Evolutionary conservation across 75 land plant species (phyloP), one percentile per base, ranked within the genome.

Genomic region (Ceratopteris richardii): DNA sequence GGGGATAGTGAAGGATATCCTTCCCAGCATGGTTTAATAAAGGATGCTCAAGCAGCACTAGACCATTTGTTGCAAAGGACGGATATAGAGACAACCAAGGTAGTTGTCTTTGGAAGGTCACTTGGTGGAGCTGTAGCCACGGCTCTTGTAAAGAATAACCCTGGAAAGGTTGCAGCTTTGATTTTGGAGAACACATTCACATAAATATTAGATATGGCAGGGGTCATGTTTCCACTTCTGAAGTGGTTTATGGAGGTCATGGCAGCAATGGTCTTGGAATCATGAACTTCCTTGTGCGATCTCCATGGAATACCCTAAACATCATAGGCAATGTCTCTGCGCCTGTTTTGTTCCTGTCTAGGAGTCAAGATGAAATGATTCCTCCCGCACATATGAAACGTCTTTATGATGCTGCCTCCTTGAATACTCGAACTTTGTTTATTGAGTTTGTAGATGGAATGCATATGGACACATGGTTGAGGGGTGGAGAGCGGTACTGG

Each of bases 111-210:
- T n/a, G n/a, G n/a, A n/a, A n/a, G n/a, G n/a, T n/a, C n/a, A n/a
- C n/a, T n/a, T n/a, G n/a, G n/a, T n/a, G n/a, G n/a, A n/a, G n/a
- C n/a, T n/a, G n/a, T n/a, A n/a, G n/a, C n/a, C n/a, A n/a, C n/a
- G n/a, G n/a, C n/a, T n/a, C n/a, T n/a, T n/a, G n/a, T n/a, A n/a
- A n/a, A n/a, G n/a, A n/a, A n/a, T n/a, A n/a, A n/a, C n/a, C n/a
- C n/a, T n/a, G n/a, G 9, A 40, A 10, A 94, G 96, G 81, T 94
- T 56, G 74, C 91, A 67, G 98, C 77, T 7, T 56, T 94, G 63
- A 81, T 94, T 36, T 55, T 94, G 58, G 98, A 94, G 69, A 94
- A 94, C 67, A 94, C 98, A 37, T 94, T 94, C 76, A 94, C 96
- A 33, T 94, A 96, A 19, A 79, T 94, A 39, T 60, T 89, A 57